A percentile compares a stretch with the other conserved stretches of the same genome.
Conservation (phyloP, 495 filamentous ascomycete species). For the Daldinia grandis region DNA sequence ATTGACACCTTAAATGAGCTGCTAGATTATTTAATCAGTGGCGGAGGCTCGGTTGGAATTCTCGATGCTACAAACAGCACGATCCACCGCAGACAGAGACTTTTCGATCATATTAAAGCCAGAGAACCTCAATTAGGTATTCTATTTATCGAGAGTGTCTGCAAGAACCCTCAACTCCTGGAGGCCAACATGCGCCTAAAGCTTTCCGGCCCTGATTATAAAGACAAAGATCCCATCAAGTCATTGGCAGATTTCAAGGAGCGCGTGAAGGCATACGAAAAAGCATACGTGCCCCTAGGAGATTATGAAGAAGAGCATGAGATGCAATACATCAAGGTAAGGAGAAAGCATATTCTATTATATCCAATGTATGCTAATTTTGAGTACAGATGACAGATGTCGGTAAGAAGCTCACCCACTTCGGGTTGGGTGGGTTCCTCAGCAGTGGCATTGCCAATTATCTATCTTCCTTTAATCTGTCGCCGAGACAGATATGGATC, state of each 20-base stretch:
- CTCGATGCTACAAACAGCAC: conserved; percentile 98
- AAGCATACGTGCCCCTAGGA: conserved; percentile 89
- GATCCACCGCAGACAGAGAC: conserved; percentile 77
- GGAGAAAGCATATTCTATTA: neutral
- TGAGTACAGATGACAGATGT: conserved; percentile 88
- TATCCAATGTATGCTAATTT: conserved; percentile 7
- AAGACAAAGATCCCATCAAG: conserved; percentile 83
- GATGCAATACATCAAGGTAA: conserved; percentile 86
- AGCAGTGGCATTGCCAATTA: conserved; percentile 91
- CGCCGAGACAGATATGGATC: conserved; percentile 96
- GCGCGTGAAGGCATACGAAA: conserved; percentile 91
- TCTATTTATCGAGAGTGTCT: conserved; percentile 92
- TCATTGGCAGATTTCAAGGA: conserved; percentile 92
- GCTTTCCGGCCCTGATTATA: conserved; percentile 96
- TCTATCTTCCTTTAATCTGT: conserved; percentile 93
- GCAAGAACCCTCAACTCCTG: conserved; percentile 81
- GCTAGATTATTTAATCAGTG: conserved; percentile 81
- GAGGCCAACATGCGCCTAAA: conserved; percentile 98
- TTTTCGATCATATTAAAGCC: conserved; percentile 82
- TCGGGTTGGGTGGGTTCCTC: conserved; percentile 90
- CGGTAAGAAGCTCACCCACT: conserved; percentile 88
- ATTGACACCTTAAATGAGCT: conserved; percentile 92
- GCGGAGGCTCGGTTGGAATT: conserved; percentile 94
- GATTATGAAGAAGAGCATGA: conserved; percentile 88
- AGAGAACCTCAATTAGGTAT: conserved; percentile 89